Conservation (phyloP, 163 green algal genomes). For the Scenedesmus sp. region DNA sequence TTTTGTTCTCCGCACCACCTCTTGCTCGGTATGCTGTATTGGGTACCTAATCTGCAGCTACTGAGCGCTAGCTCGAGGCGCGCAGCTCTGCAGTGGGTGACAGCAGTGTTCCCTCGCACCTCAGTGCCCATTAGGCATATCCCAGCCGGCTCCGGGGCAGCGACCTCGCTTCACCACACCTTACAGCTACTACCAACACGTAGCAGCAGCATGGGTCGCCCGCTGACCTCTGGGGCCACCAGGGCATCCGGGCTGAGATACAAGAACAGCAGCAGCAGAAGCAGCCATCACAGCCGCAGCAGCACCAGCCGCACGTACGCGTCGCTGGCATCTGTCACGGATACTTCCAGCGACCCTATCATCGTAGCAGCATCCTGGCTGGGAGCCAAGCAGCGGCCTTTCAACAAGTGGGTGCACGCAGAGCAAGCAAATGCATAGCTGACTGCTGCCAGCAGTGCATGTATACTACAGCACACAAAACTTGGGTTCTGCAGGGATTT, state of each 20-base stretch:
- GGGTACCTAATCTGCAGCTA: background rate
- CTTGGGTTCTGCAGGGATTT: background rate
- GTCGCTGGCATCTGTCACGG: background rate
- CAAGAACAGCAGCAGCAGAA: conserved; percentile 27
- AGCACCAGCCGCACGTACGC: background rate
- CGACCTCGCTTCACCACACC: background rate
- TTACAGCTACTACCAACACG: background rate
- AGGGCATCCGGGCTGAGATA: background rate
- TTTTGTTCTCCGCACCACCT: background rate
- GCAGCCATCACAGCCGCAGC: background rate
- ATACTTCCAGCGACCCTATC: background rate
- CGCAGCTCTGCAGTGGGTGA: background rate
- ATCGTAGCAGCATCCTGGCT: conserved; percentile 47
- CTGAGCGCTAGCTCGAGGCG: background rate
- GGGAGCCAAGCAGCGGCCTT: conserved; percentile 51
- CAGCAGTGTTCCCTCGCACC: background rate
- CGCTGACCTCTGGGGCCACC: background rate
- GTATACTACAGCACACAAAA: background rate
- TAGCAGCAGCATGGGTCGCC: background rate
- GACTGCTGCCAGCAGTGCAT: background rate
- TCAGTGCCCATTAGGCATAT: conserved; percentile 28
- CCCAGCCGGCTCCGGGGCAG: background rate
- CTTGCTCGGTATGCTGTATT: background rate
- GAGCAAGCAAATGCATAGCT: background rate
- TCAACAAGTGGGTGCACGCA: conserved; percentile 41